Conservation (phyloP, 192 early-diverging fungal genomes). For the Coemansia asiatica region DNA sequence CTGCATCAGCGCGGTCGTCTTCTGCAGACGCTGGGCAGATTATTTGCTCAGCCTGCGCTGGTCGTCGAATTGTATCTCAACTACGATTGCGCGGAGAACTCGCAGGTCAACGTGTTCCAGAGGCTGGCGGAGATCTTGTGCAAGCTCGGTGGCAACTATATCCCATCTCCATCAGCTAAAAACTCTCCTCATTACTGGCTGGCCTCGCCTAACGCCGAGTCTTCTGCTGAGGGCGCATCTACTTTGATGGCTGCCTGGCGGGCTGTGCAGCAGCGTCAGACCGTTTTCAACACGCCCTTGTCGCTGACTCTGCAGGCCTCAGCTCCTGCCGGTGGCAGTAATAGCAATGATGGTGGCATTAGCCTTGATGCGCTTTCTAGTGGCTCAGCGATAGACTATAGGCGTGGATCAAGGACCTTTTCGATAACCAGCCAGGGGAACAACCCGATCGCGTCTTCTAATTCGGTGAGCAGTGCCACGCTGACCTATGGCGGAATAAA, state of each 20-base stretch:
- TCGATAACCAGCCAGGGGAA: constrained; percentile 23
- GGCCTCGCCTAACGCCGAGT: constrained; percentile 21
- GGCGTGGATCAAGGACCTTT: constrained; percentile 16
- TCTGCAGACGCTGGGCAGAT: constrained; percentile 65
- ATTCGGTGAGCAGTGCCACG: constrained; percentile 1
- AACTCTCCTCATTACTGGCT: constrained; percentile 33
- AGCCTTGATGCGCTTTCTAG: background rate
- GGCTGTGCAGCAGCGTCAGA: constrained; percentile 45
- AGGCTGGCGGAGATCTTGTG: constrained; percentile 64
- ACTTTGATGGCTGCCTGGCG: constrained; percentile 38
- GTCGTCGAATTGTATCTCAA: constrained; percentile 93
- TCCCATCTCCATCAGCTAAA: constrained; percentile 17
- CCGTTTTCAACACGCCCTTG: constrained; percentile 32
- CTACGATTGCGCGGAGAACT: constrained; percentile 87
- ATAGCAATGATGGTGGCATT: background rate
- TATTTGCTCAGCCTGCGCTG: constrained; percentile 72
- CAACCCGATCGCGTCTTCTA: background rate
- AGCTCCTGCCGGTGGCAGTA: background rate
- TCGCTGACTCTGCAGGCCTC: background rate
- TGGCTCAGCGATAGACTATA: background rate
- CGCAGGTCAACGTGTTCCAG: constrained; percentile 88
- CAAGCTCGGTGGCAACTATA: constrained; percentile 29
- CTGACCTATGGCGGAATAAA: constrained; percentile 27
- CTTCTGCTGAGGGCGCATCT: constrained; percentile 14
- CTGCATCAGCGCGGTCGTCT: constrained; percentile 70